Conservation (phyloP, 1,139 yeast species). For the Magnusiomyces sp. region DNA sequence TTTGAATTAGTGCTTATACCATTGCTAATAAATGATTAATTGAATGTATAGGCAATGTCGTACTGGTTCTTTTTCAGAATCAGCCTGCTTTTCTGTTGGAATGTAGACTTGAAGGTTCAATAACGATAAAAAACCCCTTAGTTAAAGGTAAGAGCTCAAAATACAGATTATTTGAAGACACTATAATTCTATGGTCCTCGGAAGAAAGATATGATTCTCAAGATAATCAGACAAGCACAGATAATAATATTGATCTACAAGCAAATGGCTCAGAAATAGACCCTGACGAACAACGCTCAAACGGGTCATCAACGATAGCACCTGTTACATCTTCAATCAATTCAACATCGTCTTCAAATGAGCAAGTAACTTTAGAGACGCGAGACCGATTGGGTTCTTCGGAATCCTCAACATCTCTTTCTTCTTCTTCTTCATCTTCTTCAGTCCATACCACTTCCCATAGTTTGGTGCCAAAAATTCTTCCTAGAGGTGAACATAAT, state of each 20-base stretch:
- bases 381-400: background rate
- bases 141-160: slow-evolving; percentile 28
- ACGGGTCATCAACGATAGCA: background rate
- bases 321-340: background rate
- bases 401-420: slow-evolving; percentile 2
- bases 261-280: background rate
- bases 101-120: slow-evolving; percentile 27
- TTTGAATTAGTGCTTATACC: background rate
- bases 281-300: background rate
- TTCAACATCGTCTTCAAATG: slow-evolving; percentile 1
- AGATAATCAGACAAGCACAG: background rate
- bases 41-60: slow-evolving; percentile 25
- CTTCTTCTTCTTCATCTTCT: slow-evolving; percentile 9
- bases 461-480: slow-evolving; percentile 6
- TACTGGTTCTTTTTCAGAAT: slow-evolving; percentile 25
- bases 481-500: slow-evolving; percentile 61
- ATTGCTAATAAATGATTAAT: background rate
- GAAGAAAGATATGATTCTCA: slow-evolving; percentile 21
- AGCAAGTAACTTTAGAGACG: background rate
- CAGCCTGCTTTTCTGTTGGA: slow-evolving; percentile 21
- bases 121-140: slow-evolving; percentile 37
- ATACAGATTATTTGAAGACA: slow-evolving; percentile 51
- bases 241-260: background rate
- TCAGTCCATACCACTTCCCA: slow-evolving; percentile 14
- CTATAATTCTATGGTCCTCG: slow-evolving; percentile 59